Evolutionary conservation across 2,329 filamentous ascomycete species (phyloP), one percentile per base, ranked within the genome.

Genomic region (Thielaviopsis populi): DNA sequence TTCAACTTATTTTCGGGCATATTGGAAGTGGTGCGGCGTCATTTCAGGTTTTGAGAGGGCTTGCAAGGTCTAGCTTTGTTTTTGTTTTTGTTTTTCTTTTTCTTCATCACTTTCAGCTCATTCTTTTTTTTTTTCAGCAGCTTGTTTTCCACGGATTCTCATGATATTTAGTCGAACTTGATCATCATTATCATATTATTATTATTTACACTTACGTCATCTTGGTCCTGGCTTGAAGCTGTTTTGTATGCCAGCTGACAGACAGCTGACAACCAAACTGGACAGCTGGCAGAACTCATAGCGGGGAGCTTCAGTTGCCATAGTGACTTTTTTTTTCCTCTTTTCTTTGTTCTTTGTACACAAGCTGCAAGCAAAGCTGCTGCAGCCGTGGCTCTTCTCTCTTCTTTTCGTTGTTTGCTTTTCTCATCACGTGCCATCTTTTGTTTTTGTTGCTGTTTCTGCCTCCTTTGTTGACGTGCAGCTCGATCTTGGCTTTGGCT

Each of bases 91-190:
- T 30, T 58, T 60, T 59, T 42, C 17, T 43, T 37, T 59, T 64
- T 46, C 63, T 54, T 46, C 22, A 42, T 59, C 54, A 22, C 13
- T 43, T 37, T 59, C 62, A 37, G 13, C 50, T n/a, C 62, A 61
- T 48, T 27, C n/a, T 56, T 46, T 46, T 22, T 3, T 46, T 62
- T 42, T 30, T 61, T 17, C 24, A 33, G 30, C 3, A 19, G 10
- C n/a, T 62, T 33, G 15, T 37, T n/a, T n/a, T n/a, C n/a, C n/a
- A n/a, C n/a, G n/a, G n/a, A n/a, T n/a, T n/a, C n/a, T n/a, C 10
- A 33, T 56, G n/a, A 17, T 33, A 33, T 56, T 37, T 56, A 37
- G 53, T 56, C 17, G n/a, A 37, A n/a, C 27, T 56, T 56, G 3
- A 46, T 46, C 15, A 46, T 15, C 5, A 54, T n/a, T 11, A 33